These are phyloP conservation scores for Linnemannia elongata DNA, from an alignment of 192 early-diverging fungal species.

Conservation along the genomic window DNA sequence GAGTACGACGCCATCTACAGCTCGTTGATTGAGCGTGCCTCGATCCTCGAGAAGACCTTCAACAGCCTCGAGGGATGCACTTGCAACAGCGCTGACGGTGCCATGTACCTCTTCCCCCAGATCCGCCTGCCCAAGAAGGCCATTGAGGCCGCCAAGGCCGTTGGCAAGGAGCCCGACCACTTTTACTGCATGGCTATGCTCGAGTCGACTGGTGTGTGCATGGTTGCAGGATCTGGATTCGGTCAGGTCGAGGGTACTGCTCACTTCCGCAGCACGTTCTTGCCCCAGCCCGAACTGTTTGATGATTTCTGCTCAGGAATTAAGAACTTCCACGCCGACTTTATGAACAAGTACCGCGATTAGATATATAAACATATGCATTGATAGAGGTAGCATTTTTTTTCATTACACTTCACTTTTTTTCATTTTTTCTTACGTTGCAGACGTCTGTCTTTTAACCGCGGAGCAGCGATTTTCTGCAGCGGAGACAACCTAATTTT, in stretches of 20 bases:
- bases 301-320: constrained; percentile 87
- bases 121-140: constrained; percentile 83
- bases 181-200: constrained; percentile 94
- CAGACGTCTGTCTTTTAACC: neutral
- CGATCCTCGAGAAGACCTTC: constrained; percentile 79
- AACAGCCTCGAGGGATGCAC: constrained; percentile 86
- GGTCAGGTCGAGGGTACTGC: constrained; percentile 89
- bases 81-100: constrained; percentile 91
- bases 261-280: constrained; percentile 97
- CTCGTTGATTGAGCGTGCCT: constrained; percentile 85
- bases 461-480: neutral
- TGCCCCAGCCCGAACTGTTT: constrained; percentile 94
- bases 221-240: constrained; percentile 95
- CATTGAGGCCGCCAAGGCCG: constrained; percentile 79
- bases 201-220: constrained; percentile 95
- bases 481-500: neutral
- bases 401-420: neutral
- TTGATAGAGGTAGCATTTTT: neutral
- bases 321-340: constrained; percentile 82
- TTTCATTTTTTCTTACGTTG: neutral
- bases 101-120: constrained; percentile 97
- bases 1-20: constrained; percentile 84
- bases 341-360: constrained; percentile 81
- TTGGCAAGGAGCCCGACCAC: constrained; percentile 84
- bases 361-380: constrained; percentile 26